Evolutionary conservation across 192 early-diverging fungal genomes (phyloP).

Genomic region (Thoreauomyces humboldtii): DNA sequence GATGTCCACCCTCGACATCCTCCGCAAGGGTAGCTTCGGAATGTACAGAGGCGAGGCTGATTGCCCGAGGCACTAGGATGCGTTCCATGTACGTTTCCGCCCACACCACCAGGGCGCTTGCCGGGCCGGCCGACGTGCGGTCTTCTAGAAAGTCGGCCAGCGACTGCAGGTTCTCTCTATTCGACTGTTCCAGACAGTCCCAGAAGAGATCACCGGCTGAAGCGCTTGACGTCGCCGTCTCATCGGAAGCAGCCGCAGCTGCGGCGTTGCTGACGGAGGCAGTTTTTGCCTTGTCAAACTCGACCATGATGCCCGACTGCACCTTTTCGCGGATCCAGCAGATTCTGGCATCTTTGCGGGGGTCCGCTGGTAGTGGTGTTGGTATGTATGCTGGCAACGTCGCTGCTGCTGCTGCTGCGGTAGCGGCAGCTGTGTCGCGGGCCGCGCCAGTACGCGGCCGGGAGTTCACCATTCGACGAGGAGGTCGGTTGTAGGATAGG

Average conservation of each 20-base stretch:
- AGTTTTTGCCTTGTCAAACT: constrained; percentile 27
- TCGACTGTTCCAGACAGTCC: constrained; percentile 49
- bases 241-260: not conserved
- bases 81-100: constrained; percentile 27
- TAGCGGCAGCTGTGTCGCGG: not conserved
- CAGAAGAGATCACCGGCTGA: constrained; percentile 51
- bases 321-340: constrained; percentile 38
- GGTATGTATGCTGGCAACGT: constrained; percentile 7
- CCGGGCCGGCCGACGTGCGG: not conserved
- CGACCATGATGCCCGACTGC: constrained; percentile 43
- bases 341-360: constrained; percentile 36
- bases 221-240: not conserved
- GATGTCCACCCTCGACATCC: too few relatives aligned
- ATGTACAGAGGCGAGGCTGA: constrained; percentile 8
- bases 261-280: not conserved
- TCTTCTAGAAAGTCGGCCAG: constrained; percentile 49
- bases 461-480: constrained; percentile 9
- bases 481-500: too few relatives aligned
- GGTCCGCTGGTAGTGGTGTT: constrained; percentile 17
- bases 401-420: not conserved
- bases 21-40: too few relatives aligned
- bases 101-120: constrained; percentile 49
- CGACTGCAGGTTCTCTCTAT: constrained; percentile 33
- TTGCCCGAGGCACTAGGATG: constrained; percentile 23
- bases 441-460: constrained; percentile 17